Conservation (phyloP, 106 monocot species). For the Triglochin maritima region DNA sequence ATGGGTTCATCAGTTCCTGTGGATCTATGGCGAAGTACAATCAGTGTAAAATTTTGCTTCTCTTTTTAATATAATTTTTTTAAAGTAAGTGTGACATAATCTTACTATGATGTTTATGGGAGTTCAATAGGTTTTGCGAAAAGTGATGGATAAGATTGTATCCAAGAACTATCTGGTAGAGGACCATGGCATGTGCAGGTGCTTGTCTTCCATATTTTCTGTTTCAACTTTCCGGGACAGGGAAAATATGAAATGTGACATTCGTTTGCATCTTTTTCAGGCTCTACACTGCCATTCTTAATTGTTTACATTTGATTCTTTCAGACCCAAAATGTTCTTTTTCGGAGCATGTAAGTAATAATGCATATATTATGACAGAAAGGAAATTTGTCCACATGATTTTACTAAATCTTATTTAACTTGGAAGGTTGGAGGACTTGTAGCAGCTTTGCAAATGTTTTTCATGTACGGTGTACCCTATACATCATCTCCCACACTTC, state of each 20-base stretch:
- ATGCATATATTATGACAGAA: background rate
- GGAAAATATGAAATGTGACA: conserved; percentile 1
- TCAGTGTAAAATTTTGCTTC: conserved; percentile 43
- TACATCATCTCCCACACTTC: conserved; percentile 14
- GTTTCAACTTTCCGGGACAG: background rate
- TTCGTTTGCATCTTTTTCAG: conserved; percentile 22
- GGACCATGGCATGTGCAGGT: conserved; percentile 76
- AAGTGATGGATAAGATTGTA: conserved; percentile 66
- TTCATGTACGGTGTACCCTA: conserved; percentile 57
- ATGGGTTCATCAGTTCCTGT: conserved; percentile 40
- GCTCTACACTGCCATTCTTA: conserved; percentile 61
- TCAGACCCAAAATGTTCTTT: conserved; percentile 66
- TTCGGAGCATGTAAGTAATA: conserved; percentile 60
- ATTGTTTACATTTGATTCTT: conserved; percentile 79
- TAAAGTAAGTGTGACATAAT: background rate
- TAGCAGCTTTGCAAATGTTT: conserved; percentile 65
- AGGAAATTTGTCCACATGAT: too few species aligned
- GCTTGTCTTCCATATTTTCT: background rate
- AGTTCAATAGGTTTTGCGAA: conserved; percentile 51
- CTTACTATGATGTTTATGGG: background rate
- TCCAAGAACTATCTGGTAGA: conserved; percentile 59
- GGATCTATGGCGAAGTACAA: conserved; percentile 47
- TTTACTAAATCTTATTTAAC: conserved; percentile 3
- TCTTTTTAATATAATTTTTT: background rate
- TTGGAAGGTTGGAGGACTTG: conserved; percentile 70